phyloP scores from a whole-genome alignment of 1,139 yeast genomes.

The Taphrina deformans region DNA sequence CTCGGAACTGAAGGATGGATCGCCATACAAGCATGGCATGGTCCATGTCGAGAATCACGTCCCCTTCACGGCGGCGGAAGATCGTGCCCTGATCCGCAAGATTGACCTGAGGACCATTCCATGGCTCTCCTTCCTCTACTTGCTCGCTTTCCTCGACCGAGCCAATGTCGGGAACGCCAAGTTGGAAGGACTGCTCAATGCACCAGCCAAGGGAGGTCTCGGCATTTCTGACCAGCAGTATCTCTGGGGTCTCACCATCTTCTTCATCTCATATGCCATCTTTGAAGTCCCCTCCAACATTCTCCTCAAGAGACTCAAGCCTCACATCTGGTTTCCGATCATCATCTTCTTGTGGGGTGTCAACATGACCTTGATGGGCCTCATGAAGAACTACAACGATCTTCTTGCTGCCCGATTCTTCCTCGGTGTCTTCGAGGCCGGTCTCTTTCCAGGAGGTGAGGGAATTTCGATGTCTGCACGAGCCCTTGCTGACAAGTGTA shows the following conservation, averaged over 20 bases:
- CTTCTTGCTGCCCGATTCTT: conserved; percentile 66
- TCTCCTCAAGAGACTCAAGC: conserved; percentile 59
- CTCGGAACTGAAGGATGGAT: background rate
- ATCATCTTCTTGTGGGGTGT: conserved; percentile 44
- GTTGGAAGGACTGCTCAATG: conserved; percentile 52
- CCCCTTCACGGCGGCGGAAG: conserved; percentile 27
- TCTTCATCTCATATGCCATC: conserved; percentile 68
- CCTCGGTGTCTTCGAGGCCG: conserved; percentile 80
- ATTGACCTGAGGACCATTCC: conserved; percentile 60
- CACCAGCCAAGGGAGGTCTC: conserved; percentile 46
- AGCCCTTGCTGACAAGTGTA: background rate
- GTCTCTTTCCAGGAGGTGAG: conserved; percentile 79
- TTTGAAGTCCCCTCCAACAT: conserved; percentile 69
- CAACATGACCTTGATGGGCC: conserved; percentile 57
- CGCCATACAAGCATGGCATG: background rate
- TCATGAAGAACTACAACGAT: conserved; percentile 59
- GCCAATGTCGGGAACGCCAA: conserved; percentile 65
- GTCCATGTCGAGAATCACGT: conserved; percentile 11
- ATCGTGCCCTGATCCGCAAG: conserved; percentile 23
- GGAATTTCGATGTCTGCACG: background rate
- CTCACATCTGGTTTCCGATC: conserved; percentile 47
- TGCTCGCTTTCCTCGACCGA: conserved; percentile 61
- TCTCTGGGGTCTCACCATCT: conserved; percentile 61
- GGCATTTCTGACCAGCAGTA: conserved; percentile 55
- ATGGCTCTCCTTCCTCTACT: conserved; percentile 57